Evolutionary conservation across 331 rosid species (phyloP), one percentile per base, ranked within the genome.

Genomic region (Prunus yedoensis): DNA sequence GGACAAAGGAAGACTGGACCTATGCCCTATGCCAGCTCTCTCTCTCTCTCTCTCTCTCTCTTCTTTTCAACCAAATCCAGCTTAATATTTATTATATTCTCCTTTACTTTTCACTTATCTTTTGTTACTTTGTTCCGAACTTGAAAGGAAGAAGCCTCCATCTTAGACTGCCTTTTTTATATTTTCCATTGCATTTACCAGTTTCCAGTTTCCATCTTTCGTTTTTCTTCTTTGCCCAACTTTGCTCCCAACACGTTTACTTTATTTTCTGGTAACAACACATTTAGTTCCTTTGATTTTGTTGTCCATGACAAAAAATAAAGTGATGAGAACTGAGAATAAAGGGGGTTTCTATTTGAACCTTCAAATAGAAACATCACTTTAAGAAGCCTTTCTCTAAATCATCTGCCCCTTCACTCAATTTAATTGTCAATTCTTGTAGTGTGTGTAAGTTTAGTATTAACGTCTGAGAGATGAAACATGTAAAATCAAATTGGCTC

Each of bases 121-220:
- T 69, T 75, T 78, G 63, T 76, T 49, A 67, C 73, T 57, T 71
- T 88, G 79, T 80, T 53, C 66, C 83, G 15, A 72, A 74, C 52
- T 76, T 41, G 81, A 87, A 80, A 77, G 81, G 68, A 79, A 63
- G 89, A 85, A 83, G 85, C 83, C 87, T 74, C 86, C 81, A 69
- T 79, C 81, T 81, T 83, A 58, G 84, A 78, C 84, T 70, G 78
- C 74, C 60, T 53, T 65, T 20, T 45, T 23, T 4, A 27, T n/a
- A 3, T 15, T 28, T 32, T n/a, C 10, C 50, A 1, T 1, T 46
- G 3, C 20, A 23, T n/a, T 67, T 53, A 27, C 58, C 49, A 51
- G 74, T 54, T 35, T 35, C 41, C 41, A 35, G 74, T 54, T 38
- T 30, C n/a, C 52, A 21, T 54, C 38, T 70, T 43, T 18, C 35